These are phyloP conservation scores for Arabis hirsuta DNA, from an alignment of 345 rosid genomes.

Conservation along the genomic window DNA sequence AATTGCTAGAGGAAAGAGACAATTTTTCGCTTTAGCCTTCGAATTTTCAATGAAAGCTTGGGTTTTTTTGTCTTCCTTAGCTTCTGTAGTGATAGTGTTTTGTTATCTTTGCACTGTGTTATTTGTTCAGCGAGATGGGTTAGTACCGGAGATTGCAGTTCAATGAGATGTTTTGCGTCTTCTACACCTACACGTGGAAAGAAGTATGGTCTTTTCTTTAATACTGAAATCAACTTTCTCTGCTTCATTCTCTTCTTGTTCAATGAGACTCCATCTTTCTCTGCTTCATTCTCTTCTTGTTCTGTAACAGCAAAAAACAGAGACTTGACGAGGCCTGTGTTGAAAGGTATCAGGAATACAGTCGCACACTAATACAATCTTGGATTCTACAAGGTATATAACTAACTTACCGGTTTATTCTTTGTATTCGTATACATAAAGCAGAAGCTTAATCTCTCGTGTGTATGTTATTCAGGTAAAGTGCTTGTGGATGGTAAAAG, in stretches of 20 bases:
- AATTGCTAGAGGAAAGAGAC: background rate
- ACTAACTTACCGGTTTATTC: no score
- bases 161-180: constrained; percentile 57
- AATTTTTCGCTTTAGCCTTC: background rate
- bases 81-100: background rate
- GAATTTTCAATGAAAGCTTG: background rate
- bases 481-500: constrained; percentile 84
- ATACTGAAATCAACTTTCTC: background rate
- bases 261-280: background rate
- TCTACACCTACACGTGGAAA: constrained; percentile 56
- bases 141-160: constrained; percentile 36
- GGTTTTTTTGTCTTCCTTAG: constrained; percentile 7
- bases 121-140: constrained; percentile 52
- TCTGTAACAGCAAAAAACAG: constrained; percentile 54
- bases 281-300: background rate
- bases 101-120: constrained; percentile 18
- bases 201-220: constrained; percentile 50
- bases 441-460: constrained; percentile 12
- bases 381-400: constrained; percentile 88
- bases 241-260: constrained; percentile 10
- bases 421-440: no score
- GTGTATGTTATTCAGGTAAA: constrained; percentile 59
- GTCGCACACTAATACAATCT: constrained; percentile 79
- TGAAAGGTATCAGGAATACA: constrained; percentile 89
- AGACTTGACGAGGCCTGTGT: constrained; percentile 93